Evolutionary conservation across 176 grass and related monocot genomes (phyloP).

Genomic region (Oryza australiensis): DNA sequence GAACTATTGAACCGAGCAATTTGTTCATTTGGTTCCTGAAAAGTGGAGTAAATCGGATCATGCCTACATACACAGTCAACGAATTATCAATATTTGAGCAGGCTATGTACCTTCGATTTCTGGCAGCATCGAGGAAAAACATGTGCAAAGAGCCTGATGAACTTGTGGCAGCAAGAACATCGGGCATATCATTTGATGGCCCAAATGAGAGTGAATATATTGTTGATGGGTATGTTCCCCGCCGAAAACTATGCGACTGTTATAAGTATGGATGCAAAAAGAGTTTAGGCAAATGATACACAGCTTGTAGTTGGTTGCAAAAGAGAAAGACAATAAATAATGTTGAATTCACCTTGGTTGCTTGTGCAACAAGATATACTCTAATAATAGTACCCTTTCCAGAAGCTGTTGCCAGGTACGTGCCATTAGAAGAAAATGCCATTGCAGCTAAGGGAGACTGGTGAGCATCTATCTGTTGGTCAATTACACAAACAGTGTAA

Average conservation of each 20-base stretch:
- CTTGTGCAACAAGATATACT: conserved; percentile 83
- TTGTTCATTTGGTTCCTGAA: conserved; percentile 68
- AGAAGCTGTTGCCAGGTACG: conserved; percentile 90
- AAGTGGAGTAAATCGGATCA: conserved; percentile 21
- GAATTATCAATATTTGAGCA: conserved; percentile 4
- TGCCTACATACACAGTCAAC: background rate
- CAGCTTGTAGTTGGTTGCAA: background rate
- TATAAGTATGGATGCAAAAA: conserved; percentile 28
- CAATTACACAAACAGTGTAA: conserved; percentile 16
- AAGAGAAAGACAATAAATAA: background rate
- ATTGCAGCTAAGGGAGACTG: conserved; percentile 77
- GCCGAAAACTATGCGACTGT: conserved; percentile 85
- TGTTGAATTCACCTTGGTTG: conserved; percentile 62
- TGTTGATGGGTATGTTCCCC: conserved; percentile 89
- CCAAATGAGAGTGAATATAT: conserved; percentile 90
- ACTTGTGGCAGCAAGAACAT: conserved; percentile 90
- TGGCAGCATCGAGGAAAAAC: conserved; percentile 70
- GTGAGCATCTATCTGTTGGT: conserved; percentile 91
- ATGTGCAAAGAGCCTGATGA: conserved; percentile 95
- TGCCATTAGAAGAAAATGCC: conserved; percentile 73
- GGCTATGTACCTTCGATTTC: conserved; percentile 72
- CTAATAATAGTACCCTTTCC: conserved; percentile 93
- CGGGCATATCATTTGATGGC: conserved; percentile 60
- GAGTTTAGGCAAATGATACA: conserved; percentile 18
- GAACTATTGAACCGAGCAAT: conserved; percentile 76